Percentiles rank a stretch among this genome's conserved stretches.
Evolutionary conservation across 139 green algal genomes (phyloP).

Genomic region (Coelastrella sp.): DNA sequence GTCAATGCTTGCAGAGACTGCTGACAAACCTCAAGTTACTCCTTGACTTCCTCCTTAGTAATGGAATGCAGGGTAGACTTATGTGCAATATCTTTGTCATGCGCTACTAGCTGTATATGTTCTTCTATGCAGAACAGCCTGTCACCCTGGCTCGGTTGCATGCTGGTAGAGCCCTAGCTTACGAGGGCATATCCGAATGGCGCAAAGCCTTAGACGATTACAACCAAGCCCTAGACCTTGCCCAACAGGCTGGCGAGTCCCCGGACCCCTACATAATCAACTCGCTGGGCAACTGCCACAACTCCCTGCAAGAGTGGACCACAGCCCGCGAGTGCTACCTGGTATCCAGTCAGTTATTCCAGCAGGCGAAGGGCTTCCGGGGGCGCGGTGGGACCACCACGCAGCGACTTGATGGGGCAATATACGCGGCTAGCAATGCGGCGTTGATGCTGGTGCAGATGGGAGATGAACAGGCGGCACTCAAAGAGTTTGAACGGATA

Average conservation of each 20-base stretch:
- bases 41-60: too few species aligned
- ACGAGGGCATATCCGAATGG: slow-evolving; percentile 85
- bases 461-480: slow-evolving; percentile 69
- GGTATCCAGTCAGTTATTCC: slow-evolving; percentile 67
- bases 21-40: too few species aligned
- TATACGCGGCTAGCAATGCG: slow-evolving; percentile 77
- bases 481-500: slow-evolving; percentile 75
- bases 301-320: slow-evolving; percentile 71
- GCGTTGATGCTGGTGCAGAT: slow-evolving; percentile 85
- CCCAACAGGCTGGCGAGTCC: slow-evolving; percentile 52
- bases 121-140: slow-evolving; percentile 18
- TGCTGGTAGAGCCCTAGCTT: slow-evolving; percentile 76
- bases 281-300: slow-evolving; percentile 83
- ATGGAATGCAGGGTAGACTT: too few species aligned
- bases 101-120: too few species aligned
- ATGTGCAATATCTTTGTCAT: too few species aligned
- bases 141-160: slow-evolving; percentile 68
- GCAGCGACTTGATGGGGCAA: slow-evolving; percentile 75
- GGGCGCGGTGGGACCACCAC: slow-evolving; percentile 67
- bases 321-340: slow-evolving; percentile 77
- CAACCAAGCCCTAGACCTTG: slow-evolving; percentile 57
- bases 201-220: slow-evolving; percentile 79
- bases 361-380: slow-evolving; percentile 70
- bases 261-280: slow-evolving; percentile 87
- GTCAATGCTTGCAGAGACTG: too few species aligned